Conservation (phyloP, 345 rosid genomes). For the Dovyalis caffra region DNA sequence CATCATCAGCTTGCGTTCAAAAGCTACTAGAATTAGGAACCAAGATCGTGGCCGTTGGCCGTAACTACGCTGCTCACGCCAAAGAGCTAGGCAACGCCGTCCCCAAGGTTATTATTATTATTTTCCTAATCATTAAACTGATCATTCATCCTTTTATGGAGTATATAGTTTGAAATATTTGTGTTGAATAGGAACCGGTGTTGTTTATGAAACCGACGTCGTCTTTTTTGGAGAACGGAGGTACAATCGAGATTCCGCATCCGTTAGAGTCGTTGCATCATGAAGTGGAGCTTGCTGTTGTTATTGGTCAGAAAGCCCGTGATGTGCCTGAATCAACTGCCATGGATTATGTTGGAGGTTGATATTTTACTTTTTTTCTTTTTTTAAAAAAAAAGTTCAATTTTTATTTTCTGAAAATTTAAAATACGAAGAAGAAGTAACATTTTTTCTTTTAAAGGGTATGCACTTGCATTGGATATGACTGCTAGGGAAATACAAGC, state of each 20-base stretch:
- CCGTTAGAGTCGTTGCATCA: slow-evolving; percentile 70
- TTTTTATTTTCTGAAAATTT: neutral
- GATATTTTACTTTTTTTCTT: neutral
- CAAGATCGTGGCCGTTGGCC: slow-evolving; percentile 92
- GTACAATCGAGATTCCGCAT: slow-evolving; percentile 88
- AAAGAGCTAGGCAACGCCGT: slow-evolving; percentile 92
- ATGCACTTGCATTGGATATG: slow-evolving; percentile 93
- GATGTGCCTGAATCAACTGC: slow-evolving; percentile 75
- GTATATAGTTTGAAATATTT: neutral
- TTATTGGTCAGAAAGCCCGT: slow-evolving; percentile 71
- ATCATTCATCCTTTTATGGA: too few relatives aligned
- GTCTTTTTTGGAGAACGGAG: slow-evolving; percentile 79
- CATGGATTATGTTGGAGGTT: slow-evolving; percentile 91
- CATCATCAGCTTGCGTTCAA: slow-evolving; percentile 34
- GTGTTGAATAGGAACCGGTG: slow-evolving; percentile 59
- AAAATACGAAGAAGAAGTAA: neutral
- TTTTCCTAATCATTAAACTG: neutral
- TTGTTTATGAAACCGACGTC: slow-evolving; percentile 92
- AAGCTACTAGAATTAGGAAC: slow-evolving; percentile 68
- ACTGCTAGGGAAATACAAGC: slow-evolving; percentile 88
- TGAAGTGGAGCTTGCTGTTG: slow-evolving; percentile 95
- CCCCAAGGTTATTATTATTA: slow-evolving; percentile 83
- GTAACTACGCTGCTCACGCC: slow-evolving; percentile 94
- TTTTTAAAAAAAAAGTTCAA: neutral
- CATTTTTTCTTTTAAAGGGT: slow-evolving; percentile 39